phyloP scores from a whole-genome alignment of 2,329 filamentous ascomycete genomes.

The Pseudogymnoascus sp. region DNA sequence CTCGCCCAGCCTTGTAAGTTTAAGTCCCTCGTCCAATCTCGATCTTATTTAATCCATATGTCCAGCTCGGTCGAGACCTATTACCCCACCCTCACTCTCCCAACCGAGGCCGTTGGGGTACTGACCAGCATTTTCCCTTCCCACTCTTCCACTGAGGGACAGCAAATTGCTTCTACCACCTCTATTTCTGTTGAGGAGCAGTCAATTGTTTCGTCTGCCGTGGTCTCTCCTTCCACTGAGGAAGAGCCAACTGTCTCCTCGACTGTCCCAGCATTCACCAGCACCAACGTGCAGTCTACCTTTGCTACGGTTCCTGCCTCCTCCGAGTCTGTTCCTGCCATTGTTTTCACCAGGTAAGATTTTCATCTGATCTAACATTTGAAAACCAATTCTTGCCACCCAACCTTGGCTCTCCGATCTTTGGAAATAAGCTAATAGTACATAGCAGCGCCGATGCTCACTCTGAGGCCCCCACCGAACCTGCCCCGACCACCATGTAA shows the following conservation, averaged over 20 bases:
- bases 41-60: background rate
- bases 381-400: background rate
- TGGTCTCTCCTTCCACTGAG: background rate
- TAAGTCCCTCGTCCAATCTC: background rate
- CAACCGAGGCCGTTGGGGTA: background rate
- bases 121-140: background rate
- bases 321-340: background rate
- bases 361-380: background rate
- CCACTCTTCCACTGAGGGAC: background rate
- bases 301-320: background rate
- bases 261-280: background rate
- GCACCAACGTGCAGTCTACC: background rate
- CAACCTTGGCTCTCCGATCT: background rate
- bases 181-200: background rate
- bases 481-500: background rate
- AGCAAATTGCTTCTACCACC: background rate
- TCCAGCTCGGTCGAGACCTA: background rate
- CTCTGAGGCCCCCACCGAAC: background rate
- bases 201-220: background rate
- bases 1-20: background rate
- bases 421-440: background rate
- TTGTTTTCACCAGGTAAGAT: background rate
- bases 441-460: background rate
- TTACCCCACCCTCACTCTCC: background rate
- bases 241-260: background rate